Evolutionary conservation across 345 rosid species (phyloP).

Genomic region (Populus tremula): DNA sequence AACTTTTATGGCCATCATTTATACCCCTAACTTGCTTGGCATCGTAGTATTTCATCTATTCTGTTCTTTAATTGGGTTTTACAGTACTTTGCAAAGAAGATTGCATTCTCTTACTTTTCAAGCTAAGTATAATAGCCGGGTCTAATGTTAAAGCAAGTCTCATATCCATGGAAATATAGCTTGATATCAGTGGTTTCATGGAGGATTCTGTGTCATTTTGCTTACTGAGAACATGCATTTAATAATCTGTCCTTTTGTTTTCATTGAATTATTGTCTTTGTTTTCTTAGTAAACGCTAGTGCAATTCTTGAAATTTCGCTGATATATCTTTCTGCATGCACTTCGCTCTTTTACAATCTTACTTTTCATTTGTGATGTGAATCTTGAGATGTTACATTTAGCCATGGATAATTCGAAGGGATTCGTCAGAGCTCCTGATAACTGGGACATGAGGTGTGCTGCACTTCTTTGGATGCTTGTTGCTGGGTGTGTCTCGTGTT

Average conservation of each 20-base stretch:
- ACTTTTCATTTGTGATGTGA: not conserved
- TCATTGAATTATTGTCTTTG: not conserved
- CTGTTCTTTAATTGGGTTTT: too few relatives aligned
- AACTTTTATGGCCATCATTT: too few relatives aligned
- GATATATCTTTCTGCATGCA: not conserved
- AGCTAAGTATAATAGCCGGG: too few relatives aligned
- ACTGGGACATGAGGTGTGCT: not conserved
- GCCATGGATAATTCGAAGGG: constrained; percentile 1
- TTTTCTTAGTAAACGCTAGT: not conserved
- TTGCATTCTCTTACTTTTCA: too few relatives aligned
- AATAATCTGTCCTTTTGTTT: not conserved
- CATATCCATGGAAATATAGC: too few relatives aligned
- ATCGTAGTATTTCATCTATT: too few relatives aligned
- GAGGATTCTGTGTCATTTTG: too few relatives aligned
- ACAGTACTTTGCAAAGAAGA: too few relatives aligned
- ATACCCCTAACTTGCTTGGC: not conserved
- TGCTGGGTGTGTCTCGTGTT: not conserved
- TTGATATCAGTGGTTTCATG: too few relatives aligned
- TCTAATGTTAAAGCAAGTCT: too few relatives aligned
- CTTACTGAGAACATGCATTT: not conserved
- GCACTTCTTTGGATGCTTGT: not conserved
- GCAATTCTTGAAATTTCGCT: not conserved
- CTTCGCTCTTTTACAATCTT: not conserved
- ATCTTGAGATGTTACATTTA: not conserved
- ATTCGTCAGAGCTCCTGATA: not conserved